Percentiles rank a stretch among this genome's conserved stretches.
phyloP scores from a whole-genome alignment of 108 stramenopile species.

The Craspedostauros australis region DNA sequence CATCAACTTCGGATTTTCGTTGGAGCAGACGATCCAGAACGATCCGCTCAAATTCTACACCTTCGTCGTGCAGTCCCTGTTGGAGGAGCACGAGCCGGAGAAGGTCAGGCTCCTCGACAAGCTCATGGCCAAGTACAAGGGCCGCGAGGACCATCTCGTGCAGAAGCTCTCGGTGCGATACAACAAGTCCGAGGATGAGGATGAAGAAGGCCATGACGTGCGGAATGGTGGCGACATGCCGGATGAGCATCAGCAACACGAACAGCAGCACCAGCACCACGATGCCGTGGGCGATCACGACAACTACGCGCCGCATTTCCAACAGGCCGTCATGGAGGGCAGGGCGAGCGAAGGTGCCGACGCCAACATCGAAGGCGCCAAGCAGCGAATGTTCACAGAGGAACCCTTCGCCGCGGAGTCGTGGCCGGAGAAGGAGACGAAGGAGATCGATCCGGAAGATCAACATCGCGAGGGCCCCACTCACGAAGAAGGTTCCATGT shows the following conservation, averaged over 20 bases:
- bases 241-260: too few relatives aligned
- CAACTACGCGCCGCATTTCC: constrained; percentile 44
- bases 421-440: constrained; percentile 50
- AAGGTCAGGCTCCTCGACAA: constrained; percentile 80
- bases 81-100: constrained; percentile 80
- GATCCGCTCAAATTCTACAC: constrained; percentile 74
- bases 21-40: constrained; percentile 63
- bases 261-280: constrained; percentile 31
- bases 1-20: constrained; percentile 54
- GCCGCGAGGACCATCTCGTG: constrained; percentile 78
- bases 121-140: constrained; percentile 79
- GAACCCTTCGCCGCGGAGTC: constrained; percentile 9
- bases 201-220: constrained; percentile 2
- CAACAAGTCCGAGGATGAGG: constrained; percentile 42
- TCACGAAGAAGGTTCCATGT: constrained; percentile 47
- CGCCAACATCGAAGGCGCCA: constrained; percentile 25
- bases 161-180: constrained; percentile 77
- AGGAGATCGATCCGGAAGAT: constrained; percentile 29
- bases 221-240: constrained; percentile 9
- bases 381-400: constrained; percentile 28
- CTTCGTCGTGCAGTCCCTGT: constrained; percentile 58
- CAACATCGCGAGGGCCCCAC: constrained; percentile 26
- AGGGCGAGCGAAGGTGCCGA: constrained; percentile 37
- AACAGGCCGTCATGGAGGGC: constrained; percentile 47
- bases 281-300: too few relatives aligned